These are phyloP conservation scores for Mycena latifolia DNA, from an alignment of 768 basidiomycete genomes.

Conservation along the genomic window DNA sequence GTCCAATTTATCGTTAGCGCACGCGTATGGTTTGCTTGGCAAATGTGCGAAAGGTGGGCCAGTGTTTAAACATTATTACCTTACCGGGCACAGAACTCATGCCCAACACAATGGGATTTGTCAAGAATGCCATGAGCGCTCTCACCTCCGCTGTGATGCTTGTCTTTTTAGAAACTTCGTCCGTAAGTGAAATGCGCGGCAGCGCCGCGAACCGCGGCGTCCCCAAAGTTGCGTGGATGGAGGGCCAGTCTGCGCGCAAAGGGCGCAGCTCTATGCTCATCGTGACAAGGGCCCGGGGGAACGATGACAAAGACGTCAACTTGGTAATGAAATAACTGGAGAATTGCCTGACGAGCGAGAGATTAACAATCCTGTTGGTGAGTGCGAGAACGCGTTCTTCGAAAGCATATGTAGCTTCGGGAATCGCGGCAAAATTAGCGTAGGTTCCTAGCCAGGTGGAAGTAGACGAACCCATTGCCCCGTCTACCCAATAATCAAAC, in stretches of 20 bases:
- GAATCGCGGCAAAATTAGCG: background rate
- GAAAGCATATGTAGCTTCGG: background rate
- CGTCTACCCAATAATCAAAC: background rate
- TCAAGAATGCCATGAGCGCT: constrained; percentile 8
- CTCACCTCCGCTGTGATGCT: background rate
- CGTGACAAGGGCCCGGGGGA: background rate
- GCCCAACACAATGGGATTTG: background rate
- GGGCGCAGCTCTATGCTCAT: constrained; percentile 1
- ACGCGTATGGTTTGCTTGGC: no score
- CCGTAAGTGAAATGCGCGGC: background rate
- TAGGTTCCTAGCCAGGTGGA: background rate
- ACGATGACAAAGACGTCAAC: background rate
- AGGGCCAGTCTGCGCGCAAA: background rate
- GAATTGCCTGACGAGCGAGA: background rate
- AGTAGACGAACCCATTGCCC: background rate
- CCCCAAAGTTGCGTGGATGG: background rate
- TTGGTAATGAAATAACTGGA: background rate
- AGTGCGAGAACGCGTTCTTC: background rate
- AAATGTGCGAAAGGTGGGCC: no score
- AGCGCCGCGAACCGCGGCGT: background rate
- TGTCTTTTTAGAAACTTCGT: background rate
- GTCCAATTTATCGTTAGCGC: no score
- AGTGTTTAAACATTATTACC: no score
- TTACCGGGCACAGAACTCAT: no score
- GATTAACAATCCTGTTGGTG: background rate